Conservation (phyloP, 805 yeast species). For the Spathaspora boniae region DNA sequence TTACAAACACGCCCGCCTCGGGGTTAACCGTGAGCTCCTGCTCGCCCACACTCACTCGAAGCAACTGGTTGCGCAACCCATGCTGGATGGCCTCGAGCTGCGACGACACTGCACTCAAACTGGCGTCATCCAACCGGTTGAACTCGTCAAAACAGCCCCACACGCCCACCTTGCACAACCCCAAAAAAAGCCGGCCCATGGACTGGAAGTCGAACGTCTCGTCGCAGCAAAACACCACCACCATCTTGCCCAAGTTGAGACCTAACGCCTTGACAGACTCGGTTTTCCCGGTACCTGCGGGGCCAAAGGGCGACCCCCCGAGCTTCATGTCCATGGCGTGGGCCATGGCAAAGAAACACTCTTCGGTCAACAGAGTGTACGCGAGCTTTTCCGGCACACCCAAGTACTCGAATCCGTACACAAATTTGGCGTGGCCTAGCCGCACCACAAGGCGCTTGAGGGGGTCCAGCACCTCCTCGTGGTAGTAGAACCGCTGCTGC, state of each 20-base stretch:
- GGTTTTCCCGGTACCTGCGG: constrained; percentile 97
- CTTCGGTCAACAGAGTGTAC: constrained; percentile 66
- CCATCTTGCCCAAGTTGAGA: constrained; percentile 72
- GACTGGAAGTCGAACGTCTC: constrained; percentile 80
- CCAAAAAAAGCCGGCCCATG: constrained; percentile 71
- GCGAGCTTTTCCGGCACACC: constrained; percentile 76
- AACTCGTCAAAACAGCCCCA: constrained; percentile 98
- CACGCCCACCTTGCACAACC: constrained; percentile 78
- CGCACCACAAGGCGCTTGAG: constrained; percentile 38
- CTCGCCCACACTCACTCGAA: constrained; percentile 40
- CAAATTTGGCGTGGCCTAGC: constrained; percentile 50
- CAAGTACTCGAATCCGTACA: constrained; percentile 78
- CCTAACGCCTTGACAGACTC: constrained; percentile 87
- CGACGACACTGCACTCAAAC: constrained; percentile 81
- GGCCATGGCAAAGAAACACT: constrained; percentile 64
- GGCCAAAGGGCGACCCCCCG: constrained; percentile 94
- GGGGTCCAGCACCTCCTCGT: constrained; percentile 18
- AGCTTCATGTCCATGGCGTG: constrained; percentile 67
- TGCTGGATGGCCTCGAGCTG: constrained; percentile 69
- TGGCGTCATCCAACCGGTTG: constrained; percentile 68
- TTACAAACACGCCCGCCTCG: constrained; percentile 73
- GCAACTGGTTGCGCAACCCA: constrained; percentile 36
- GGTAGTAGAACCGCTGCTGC: constrained; percentile 49
- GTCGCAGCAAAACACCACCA: constrained; percentile 87
- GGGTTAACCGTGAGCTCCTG: constrained; percentile 35